phyloP scores from a whole-genome alignment of 2,329 filamentous ascomycete genomes.

The Tothia fuscella region DNA sequence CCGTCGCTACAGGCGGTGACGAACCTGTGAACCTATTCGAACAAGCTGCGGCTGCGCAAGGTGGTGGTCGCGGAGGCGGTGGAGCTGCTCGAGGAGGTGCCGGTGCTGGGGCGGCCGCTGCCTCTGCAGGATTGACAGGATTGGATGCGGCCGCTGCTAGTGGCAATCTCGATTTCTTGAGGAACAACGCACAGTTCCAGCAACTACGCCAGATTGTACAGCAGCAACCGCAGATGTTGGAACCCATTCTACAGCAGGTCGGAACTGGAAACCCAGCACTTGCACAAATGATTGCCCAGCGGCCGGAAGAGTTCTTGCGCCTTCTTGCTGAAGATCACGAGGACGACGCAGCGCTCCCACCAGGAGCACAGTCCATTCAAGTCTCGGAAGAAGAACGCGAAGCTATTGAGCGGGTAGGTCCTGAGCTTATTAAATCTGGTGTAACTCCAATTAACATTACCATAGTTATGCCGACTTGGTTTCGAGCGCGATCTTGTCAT shows the following conservation, averaged over 20 bases:
- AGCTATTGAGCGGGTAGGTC: conserved; percentile 84
- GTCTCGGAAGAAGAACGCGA: conserved; percentile 95
- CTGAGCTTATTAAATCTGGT: conserved; percentile 1
- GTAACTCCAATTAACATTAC: conserved; percentile 12
- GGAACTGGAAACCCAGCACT: conserved; percentile 90
- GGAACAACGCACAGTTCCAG: conserved; percentile 95
- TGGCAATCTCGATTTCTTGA: conserved; percentile 81
- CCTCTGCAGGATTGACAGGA: conserved; percentile 39
- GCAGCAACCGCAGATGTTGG: conserved; percentile 95
- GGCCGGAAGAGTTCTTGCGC: conserved; percentile 87
- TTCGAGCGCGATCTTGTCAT: conserved; percentile 90
- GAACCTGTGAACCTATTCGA: conserved; percentile 83
- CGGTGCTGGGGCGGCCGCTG: conserved; percentile 31
- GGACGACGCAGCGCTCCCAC: conserved; percentile 72
- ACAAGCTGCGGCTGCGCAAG: conserved; percentile 67
- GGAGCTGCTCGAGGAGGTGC: conserved; percentile 31
- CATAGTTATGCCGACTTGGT: conserved; percentile 79
- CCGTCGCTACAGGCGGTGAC: conserved; percentile 32
- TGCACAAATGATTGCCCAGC: conserved; percentile 79
- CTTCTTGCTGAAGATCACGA: conserved; percentile 80
- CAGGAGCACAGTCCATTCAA: conserved; percentile 76
- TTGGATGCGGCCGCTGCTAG: conserved; percentile 42
- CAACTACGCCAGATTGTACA: conserved; percentile 95
- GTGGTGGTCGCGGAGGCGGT: conserved; percentile 34
- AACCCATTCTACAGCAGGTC: conserved; percentile 93